Base-by-base conservation (phyloP, 148 eudicot genomes). In the Vaccinium corymbosum region DNA sequence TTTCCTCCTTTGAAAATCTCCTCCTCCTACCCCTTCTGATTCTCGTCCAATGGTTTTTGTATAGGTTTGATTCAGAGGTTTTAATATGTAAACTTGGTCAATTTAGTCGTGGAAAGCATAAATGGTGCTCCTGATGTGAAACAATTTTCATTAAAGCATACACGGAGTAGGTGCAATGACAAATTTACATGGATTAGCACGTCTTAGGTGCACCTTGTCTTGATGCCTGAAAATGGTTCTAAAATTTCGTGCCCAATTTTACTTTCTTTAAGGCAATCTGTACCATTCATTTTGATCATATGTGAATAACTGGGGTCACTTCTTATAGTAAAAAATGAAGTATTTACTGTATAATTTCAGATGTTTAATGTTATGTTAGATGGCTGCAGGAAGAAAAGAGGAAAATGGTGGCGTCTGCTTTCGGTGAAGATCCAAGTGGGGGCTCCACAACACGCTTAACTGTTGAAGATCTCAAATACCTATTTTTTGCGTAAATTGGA, bases 351-450 rank as follows among this genome's bases (percentile, higher is more conserved):
- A 29, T 76, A 48, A 50, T n/a, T 7, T 6, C 16, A 15, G 25
- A n/a, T 6, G 11, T 27, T 64, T 79, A 16, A n/a, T 66, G 51
- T 46, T 52, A 32, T 49, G 46, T 72, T 32, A 20, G 17, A 53
- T 76, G 42, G 56, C 73, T 89, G 89, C 94, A 97, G 99, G 99
- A 97, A 66, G 99, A 97, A 74, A 97, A 94, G 90, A 92, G 99
- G 86, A 97, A 97, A 87, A 94, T 97, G 94, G 98, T 97, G 83
- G 98, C 99, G 61, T 91, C 98, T 17, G 99, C 99, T 83, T 97
- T 97, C 84, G 99, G 99, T 51, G 98, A 97, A 88, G 99, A 94
- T 81, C 92, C 83, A 75, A 90, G 92, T 25, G 97, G 98, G 7
- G 91, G 89, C 83, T 84, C 94, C 70, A 91, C 89, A 53, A 84